Percentiles rank a stretch among this genome's conserved stretches.
Evolutionary conservation across 2,329 filamentous ascomycete species (phyloP).

Genomic region (Dactylellina cionopaga): DNA sequence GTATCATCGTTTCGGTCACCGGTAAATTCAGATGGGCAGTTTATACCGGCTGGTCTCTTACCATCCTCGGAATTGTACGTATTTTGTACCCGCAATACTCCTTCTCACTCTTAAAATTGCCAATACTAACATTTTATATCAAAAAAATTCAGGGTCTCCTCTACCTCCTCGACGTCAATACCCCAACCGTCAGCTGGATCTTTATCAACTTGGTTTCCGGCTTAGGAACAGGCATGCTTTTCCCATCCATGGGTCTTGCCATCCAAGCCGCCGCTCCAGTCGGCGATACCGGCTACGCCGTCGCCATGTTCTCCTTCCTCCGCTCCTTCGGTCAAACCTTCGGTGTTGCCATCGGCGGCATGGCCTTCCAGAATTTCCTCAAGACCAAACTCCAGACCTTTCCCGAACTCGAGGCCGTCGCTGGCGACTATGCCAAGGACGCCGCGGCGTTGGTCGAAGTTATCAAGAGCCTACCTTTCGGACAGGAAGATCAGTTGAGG

Average conservation of each 20-base stretch:
- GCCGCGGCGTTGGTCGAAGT: slow-evolving; percentile 70
- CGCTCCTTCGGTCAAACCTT: slow-evolving; percentile 72
- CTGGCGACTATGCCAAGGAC: slow-evolving; percentile 67
- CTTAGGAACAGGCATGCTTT: slow-evolving; percentile 72
- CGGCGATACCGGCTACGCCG: slow-evolving; percentile 70
- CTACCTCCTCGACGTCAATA: slow-evolving; percentile 65
- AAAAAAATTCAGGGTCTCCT: slow-evolving; percentile 64
- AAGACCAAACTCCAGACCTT: slow-evolving; percentile 65
- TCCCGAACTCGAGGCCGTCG: slow-evolving; percentile 63
- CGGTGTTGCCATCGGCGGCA: slow-evolving; percentile 74
- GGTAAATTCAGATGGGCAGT: slow-evolving; percentile 71
- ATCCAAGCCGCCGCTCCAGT: slow-evolving; percentile 71
- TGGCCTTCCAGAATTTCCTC: slow-evolving; percentile 76
- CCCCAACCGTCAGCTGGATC: slow-evolving; percentile 68
- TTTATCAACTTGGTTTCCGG: slow-evolving; percentile 71
- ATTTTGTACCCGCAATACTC: no score
- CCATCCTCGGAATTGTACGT: slow-evolving; percentile 66
- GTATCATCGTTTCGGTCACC: slow-evolving; percentile 67
- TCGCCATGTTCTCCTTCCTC: slow-evolving; percentile 74
- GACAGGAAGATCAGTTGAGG: slow-evolving; percentile 58
- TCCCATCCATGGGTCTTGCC: slow-evolving; percentile 71
- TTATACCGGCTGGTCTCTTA: slow-evolving; percentile 71
- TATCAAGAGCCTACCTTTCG: slow-evolving; percentile 67
- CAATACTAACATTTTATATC: slow-evolving; percentile 23
- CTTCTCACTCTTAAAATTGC: background rate